Evolutionary conservation across 148 eudicot species (phyloP), one percentile per base, ranked within the genome.

Genomic region (Heliosperma pusillum): DNA sequence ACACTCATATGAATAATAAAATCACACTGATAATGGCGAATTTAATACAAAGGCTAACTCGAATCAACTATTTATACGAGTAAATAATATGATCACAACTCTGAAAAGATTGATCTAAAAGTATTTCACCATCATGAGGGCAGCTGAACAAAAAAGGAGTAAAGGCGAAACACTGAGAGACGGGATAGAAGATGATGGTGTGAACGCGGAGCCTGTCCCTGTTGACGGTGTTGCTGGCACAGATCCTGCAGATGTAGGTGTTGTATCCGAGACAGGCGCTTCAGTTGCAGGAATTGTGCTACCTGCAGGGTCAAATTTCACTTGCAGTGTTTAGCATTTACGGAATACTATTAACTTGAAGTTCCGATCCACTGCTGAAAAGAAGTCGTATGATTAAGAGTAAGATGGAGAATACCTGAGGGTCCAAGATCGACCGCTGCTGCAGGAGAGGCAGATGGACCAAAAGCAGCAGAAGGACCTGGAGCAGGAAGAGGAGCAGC

Each of bases 401-500:
- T 22, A 25, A 61, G 33, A 61, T 24, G 16, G 69, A 26, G 40
- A 66, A 11, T 79, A 86, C 87, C 87, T 69, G 55, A 26, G 47
- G 87, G 81, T 66, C 81, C 74, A 63, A 77, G 85, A 68, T 83
- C 52, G 64, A 82, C 65, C 66, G 85, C 77, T 76, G 82, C 67
- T 53, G 83, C 75, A 68, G 91, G 88, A 73, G 87, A 81, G 59
- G 74, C 70, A 69, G 82, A 74, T 21, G 91, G 86, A 62, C 73
- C 78, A 10, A 84, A 61, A 15, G 88, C 85, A 30, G 76, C 74
- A 26, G 78, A 70, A 10, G 87, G 93, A 72, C 90, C 87, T 82
- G 91, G 98, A 79, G 98, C 90, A 24, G 98, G 89, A 79, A 85
- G 59, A 3, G 93, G 97, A 33, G 92, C 75, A 52, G 77, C 85